phyloP scores from a whole-genome alignment of 768 basidiomycete species.

The Ramaria rubella region DNA sequence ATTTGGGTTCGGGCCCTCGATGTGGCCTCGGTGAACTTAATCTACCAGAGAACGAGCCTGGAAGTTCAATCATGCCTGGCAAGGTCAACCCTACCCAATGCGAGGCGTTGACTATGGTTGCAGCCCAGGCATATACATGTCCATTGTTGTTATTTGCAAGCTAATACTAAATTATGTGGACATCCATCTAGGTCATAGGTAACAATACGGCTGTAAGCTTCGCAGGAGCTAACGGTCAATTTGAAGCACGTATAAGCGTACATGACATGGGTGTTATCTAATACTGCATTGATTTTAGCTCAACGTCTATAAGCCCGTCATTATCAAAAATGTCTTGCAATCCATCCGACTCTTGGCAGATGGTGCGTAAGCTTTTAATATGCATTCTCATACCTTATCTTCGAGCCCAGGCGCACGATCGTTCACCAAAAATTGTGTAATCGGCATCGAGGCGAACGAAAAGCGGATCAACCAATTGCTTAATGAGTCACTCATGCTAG shows the following conservation, averaged over 20 bases:
- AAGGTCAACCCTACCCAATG: slow-evolving; percentile 99
- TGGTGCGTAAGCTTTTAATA: slow-evolving; percentile 50
- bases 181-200: slow-evolving; percentile 61
- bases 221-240: slow-evolving; percentile 92
- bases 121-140: slow-evolving; percentile 60
- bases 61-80: slow-evolving; percentile 99
- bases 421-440: slow-evolving; percentile 95
- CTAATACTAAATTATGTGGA: too few relatives aligned
- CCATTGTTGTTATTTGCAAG: too few relatives aligned
- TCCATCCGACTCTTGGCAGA: slow-evolving; percentile 91
- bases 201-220: slow-evolving; percentile 92
- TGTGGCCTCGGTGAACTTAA: slow-evolving; percentile 94
- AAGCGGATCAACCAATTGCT: slow-evolving; percentile 81
- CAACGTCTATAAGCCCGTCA: slow-evolving; percentile 99
- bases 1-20: slow-evolving; percentile 94
- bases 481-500: slow-evolving; percentile 96
- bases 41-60: slow-evolving; percentile 97
- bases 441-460: slow-evolving; percentile 95
- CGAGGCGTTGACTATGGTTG: slow-evolving; percentile 98
- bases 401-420: slow-evolving; percentile 63
- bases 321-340: slow-evolving; percentile 96
- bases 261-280: not conserved
- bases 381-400: not conserved
- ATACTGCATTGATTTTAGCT: slow-evolving; percentile 41
- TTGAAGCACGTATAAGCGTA: slow-evolving; percentile 58